Conservation (phyloP, 2,329 filamentous ascomycete species). For the Sporothrix euskadiensis region DNA sequence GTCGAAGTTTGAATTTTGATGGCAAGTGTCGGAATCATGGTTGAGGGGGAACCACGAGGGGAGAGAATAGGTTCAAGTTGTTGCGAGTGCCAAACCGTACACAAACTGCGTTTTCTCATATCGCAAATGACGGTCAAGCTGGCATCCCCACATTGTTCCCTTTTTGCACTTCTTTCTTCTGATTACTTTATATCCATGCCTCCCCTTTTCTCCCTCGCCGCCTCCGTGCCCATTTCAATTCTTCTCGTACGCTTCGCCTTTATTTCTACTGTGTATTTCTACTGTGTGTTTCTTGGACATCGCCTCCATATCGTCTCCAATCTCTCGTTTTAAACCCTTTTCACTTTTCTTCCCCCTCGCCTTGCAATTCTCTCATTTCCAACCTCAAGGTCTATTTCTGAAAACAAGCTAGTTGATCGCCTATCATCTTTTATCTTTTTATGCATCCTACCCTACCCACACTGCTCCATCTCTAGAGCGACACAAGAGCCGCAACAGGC, state of each 20-base stretch:
- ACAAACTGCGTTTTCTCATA: not conserved
- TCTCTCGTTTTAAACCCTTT: not conserved
- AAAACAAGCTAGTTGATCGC: not conserved
- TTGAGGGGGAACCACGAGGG: not conserved
- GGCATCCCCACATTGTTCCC: not conserved
- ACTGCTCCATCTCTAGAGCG: constrained; percentile 10
- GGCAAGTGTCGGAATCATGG: not conserved
- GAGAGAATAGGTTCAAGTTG: not conserved
- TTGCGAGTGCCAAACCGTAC: not conserved
- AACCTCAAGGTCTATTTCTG: not conserved
- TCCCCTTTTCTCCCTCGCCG: not conserved
- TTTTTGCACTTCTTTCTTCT: not conserved
- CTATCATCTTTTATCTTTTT: not conserved
- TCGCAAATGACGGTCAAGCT: not conserved
- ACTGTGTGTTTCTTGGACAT: not conserved
- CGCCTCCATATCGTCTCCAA: not conserved
- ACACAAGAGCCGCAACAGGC: constrained; percentile 11
- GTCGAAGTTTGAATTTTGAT: not conserved
- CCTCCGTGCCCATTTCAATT: not conserved
- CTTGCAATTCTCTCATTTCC: not conserved
- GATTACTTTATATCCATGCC: not conserved
- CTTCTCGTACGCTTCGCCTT: not conserved
- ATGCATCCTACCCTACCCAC: not conserved
- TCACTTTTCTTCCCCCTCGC: not conserved
- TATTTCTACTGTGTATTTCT: not conserved